Evolutionary conservation across 805 yeast genomes (phyloP), one percentile per base, ranked within the genome.

Genomic region (Spathaspora gorwiae): DNA sequence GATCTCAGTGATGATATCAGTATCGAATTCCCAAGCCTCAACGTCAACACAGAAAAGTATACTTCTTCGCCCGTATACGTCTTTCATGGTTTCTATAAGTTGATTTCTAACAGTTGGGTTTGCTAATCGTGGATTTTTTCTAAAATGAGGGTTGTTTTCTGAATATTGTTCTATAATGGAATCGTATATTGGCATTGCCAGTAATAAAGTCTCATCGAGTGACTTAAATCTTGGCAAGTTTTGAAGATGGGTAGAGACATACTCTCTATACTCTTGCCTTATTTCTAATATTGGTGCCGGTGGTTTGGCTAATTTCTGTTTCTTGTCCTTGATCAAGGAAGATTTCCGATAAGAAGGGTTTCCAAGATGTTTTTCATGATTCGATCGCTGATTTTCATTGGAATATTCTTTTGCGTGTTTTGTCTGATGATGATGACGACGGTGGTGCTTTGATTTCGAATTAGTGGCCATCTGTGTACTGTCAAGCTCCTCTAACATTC

Each of bases 1-100:
- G 39, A 81, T 70, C 53, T 81, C 86, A 0, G 84, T 80, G 7
- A 81, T 64, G 7, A 60, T 46, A 15, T 63, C 54, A 11, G 61
- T 62, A 49, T 74, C 60, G 24, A 53, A 48, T 53, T 81, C 86
- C 63, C 60, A 79, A 0, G 84, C 84, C 55, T 81, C 87, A 2
- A 79, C 64, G 56, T 81, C 86, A 38, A 81, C 59, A 11, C 76
- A 65, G 41, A 80, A 64, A n/a, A 75, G 61, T 3, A 68, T 62
- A 7, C 65, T 40, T 38, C 47, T 49, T 11, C 64, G 36, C 7
- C 51, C 44, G 44, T 54, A 61, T 4, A 59, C 59, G 11, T 40
- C 6, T 35, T n/a, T 31, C 12, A 46, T 46, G 6, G 19, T 30
- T 31, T 36, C 30, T 12, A 42, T 37, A 24, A 42, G 26, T 15